Evolutionary conservation across 2,329 filamentous ascomycete genomes (phyloP), one percentile per base, ranked within the genome.

Genomic region (Huntiella bhutanensis): DNA sequence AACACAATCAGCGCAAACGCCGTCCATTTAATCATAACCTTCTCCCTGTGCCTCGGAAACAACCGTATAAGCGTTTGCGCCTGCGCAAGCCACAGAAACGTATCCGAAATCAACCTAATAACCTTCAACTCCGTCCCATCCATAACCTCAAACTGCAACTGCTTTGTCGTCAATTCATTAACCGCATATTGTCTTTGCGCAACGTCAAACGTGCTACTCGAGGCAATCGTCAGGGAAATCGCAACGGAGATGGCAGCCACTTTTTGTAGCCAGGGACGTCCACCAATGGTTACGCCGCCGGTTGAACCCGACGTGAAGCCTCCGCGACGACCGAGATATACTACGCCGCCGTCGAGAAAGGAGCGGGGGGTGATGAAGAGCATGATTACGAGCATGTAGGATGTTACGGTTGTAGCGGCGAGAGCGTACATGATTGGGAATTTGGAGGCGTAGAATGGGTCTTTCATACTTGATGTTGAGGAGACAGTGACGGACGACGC

Each of bases 21-120:
- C 12, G 88, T 85, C 88, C 88, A 98, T 64, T 96, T 96, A 64
- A 98, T 98, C 53, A 96, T 83, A 45, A 96, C 79, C 64, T 96
- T 96, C 63, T 98, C 91, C 57, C 92, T 83, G 57, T 96, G 88
- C 33, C 91, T 83, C 5, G 91, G 91, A 55, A 98, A 98, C 1
- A 98, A 69, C 45, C 91, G 81, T 54, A 96, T 96, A 49, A 98
- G 64, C 0, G 91, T 98, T 64, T 98, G 91, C 1, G 93, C 88
- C 62, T 98, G 91, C 1, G 91, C 91, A 35, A 98, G 75, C 88
- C 91, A 96, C 28, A 98, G 69, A 60, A 96, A 96, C 1, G 91
- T 87, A 61, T 94, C 86, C 13, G 88, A 96, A 52, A 98, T 85
- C 54, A 96, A 76, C 53, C 87, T 80, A 50, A 92, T 88, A 50